Percentiles rank a stretch among this genome's conserved stretches.
phyloP scores from a whole-genome alignment of 2,329 filamentous ascomycete species.

The Talaromyces sp. region DNA sequence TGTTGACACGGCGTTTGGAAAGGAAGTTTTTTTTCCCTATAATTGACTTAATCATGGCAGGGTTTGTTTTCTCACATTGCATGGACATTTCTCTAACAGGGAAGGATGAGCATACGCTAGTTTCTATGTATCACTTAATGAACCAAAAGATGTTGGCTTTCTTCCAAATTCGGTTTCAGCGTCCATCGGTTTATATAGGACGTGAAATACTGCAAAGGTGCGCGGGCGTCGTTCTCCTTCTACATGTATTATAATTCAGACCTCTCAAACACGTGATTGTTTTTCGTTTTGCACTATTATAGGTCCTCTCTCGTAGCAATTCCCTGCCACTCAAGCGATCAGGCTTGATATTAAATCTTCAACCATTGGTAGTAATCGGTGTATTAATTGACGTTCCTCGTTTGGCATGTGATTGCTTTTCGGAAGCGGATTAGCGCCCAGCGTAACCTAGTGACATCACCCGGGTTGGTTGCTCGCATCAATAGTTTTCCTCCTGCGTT shows the following conservation, averaged over 20 bases:
- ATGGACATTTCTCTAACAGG: neutral
- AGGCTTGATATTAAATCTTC: neutral
- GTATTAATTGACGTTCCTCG: neutral
- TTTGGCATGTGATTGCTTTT: neutral
- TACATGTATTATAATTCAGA: conserved; percentile 7
- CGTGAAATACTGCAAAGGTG: conserved; percentile 35
- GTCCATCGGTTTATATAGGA: conserved; percentile 9
- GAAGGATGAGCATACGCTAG: neutral
- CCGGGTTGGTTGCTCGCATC: neutral
- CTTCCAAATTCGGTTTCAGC: conserved; percentile 15
- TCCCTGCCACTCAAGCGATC: neutral
- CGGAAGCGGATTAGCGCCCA: neutral
- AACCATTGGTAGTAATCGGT: neutral
- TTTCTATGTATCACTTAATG: conserved; percentile 2
- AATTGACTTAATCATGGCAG: conserved; percentile 2
- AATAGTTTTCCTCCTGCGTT: neutral
- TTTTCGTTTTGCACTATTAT: neutral
- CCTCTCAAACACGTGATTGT: neutral
- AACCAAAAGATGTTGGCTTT: conserved; percentile 15
- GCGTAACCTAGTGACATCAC: neutral
- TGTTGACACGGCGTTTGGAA: conserved; percentile 9
- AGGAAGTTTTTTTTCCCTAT: neutral
- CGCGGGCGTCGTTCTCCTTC: conserved; percentile 2
- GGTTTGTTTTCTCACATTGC: neutral
- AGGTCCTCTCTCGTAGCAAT: neutral